phyloP scores from a whole-genome alignment of 305 asterid genomes.

The Fraxinus velutina region DNA sequence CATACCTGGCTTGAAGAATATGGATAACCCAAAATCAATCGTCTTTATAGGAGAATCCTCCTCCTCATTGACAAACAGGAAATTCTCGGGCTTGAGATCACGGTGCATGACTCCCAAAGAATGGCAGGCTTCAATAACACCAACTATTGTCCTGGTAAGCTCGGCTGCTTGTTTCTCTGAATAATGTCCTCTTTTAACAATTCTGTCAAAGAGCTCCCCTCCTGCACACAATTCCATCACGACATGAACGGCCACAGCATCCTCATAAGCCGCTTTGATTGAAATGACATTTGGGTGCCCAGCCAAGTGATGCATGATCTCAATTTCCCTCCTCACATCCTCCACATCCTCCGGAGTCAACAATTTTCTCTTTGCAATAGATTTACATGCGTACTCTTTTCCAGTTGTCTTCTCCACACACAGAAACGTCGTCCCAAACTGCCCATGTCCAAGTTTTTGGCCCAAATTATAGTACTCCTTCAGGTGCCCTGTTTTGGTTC shows the following conservation, averaged over 20 bases:
- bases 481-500: constrained; percentile 59
- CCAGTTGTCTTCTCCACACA: constrained; percentile 52
- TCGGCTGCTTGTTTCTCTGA: constrained; percentile 75
- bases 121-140: constrained; percentile 69
- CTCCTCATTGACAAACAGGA: constrained; percentile 52
- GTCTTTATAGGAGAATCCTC: constrained; percentile 71
- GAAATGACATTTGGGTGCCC: constrained; percentile 53
- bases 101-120: constrained; percentile 88
- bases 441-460: constrained; percentile 55
- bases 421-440: constrained; percentile 60
- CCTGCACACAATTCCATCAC: constrained; percentile 86
- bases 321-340: constrained; percentile 69
- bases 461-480: constrained; percentile 54
- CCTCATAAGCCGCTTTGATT: constrained; percentile 80
- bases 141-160: constrained; percentile 64
- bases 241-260: constrained; percentile 71
- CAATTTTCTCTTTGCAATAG: constrained; percentile 63
- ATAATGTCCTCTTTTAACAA: constrained; percentile 66
- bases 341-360: constrained; percentile 57
- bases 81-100: constrained; percentile 85
- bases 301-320: constrained; percentile 72
- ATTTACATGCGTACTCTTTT: constrained; percentile 59
- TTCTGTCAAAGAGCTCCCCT: constrained; percentile 87
- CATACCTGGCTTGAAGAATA: constrained; percentile 82
- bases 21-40: constrained; percentile 76